Percentiles rank a stretch among this genome's conserved stretches.
Evolutionary conservation across 306 rosid species (phyloP).

Genomic region (Cucurbita pepo): DNA sequence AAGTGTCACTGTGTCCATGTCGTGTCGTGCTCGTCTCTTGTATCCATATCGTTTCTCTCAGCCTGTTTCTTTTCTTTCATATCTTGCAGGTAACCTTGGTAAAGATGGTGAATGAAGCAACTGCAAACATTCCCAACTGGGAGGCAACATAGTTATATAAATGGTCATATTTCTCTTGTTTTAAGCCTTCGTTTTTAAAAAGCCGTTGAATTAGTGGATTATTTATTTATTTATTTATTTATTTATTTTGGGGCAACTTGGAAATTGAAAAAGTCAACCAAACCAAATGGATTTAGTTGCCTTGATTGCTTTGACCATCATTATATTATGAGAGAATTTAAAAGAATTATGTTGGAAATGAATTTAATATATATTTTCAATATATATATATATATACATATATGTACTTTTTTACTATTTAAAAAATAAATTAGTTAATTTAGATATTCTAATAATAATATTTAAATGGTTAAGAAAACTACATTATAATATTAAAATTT

Average conservation of each 20-base stretch:
- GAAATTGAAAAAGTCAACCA: not conserved
- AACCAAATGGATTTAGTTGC: not conserved
- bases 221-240: not conserved
- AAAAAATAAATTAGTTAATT: too few relatives aligned
- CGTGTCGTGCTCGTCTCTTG: too few relatives aligned
- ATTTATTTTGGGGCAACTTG: not conserved
- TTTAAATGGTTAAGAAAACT: too few relatives aligned
- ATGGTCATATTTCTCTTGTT: not conserved
- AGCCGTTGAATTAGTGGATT: not conserved
- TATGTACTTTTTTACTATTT: too few relatives aligned
- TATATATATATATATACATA: too few relatives aligned
- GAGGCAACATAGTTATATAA: slow-evolving; percentile 7
- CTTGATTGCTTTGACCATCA: not conserved
- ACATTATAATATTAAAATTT: too few relatives aligned
- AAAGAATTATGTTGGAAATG: too few relatives aligned
- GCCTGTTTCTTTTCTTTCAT: not conserved
- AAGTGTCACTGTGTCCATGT: too few relatives aligned
- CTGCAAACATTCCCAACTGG: slow-evolving; percentile 72
- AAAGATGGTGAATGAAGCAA: slow-evolving; percentile 49
- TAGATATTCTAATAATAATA: too few relatives aligned
- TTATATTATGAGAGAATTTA: too few relatives aligned
- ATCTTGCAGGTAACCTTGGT: not conserved
- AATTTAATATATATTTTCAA: too few relatives aligned
- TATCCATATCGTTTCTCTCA: not conserved
- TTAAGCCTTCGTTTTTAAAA: not conserved